Evolutionary conservation across 441 rosid genomes (phyloP), one percentile per base, ranked within the genome.

Genomic region (Manihot esculenta): DNA sequence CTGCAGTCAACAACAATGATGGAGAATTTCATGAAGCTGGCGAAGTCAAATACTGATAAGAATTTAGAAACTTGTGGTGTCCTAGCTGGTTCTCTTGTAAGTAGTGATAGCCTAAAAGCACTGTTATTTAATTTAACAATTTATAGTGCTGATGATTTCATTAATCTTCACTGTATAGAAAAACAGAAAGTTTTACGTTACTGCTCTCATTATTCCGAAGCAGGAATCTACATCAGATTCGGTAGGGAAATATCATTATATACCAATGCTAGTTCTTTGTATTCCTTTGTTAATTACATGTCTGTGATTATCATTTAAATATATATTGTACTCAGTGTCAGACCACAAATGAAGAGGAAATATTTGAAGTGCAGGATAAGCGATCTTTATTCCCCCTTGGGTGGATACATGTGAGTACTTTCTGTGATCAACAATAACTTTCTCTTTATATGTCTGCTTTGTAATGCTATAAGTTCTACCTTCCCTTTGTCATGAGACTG

Each of bases 51-150:
- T 80, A 95, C 99, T 50, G 89, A 83, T 62, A 87, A 81, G 76
- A 84, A 92, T 82, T 84, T 95, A 77, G 99, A 95, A 86, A 92
- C 98, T 56, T 95, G 99, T 79, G 99, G 99, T 60, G 84, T 95
- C 68, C 97, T 95, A 70, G 98, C 97, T 57, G 99, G 99, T 74
- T 84, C 90, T 68, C 96, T 95, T 62, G 99, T 95, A 81, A 85
- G 99, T 85, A 27, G 33, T 50, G 45, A 72, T 64, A 72, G 61
- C 66, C 33, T 61, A 50, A 68, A 76, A 42, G 44, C 55, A 58
- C 51, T 24, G 11, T 59, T 24, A n/a, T 59, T 66, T 21, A 68
- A 74, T 59, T 70, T 42, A 20, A 41, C 30, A 53, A 12, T 73
- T 26, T 30, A 20, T 30, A 26, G 26, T 69, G n/a, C 78, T 74